Conservation (phyloP, 164 flowering plant species). For the Magnolia officinalis region DNA sequence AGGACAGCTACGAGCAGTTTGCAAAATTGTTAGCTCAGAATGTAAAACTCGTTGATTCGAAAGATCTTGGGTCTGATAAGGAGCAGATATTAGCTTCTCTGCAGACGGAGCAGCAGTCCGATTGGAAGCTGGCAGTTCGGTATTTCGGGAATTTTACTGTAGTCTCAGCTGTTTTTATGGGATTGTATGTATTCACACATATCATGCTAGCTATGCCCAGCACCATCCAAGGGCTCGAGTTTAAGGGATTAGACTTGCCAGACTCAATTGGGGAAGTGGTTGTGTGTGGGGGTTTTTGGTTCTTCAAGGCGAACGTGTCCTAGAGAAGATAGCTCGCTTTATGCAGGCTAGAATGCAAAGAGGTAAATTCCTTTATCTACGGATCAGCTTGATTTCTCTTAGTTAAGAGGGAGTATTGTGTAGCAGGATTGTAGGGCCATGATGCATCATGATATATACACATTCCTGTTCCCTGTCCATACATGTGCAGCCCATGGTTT, state of each 20-base stretch:
- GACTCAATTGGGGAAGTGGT: slow-evolving; percentile 91
- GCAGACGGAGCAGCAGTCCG: slow-evolving; percentile 71
- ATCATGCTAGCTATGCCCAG: slow-evolving; percentile 55
- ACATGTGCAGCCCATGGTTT: neutral
- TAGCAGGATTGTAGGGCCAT: neutral
- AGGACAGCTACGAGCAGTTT: slow-evolving; percentile 66
- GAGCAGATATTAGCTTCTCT: slow-evolving; percentile 77
- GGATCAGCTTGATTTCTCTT: neutral
- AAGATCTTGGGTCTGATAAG: slow-evolving; percentile 57
- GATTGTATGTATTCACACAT: slow-evolving; percentile 63
- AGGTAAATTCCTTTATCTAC: slow-evolving; percentile 34
- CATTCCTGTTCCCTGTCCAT: neutral
- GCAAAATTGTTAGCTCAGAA: slow-evolving; percentile 47
- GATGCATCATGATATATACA: neutral
- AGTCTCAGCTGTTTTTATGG: slow-evolving; percentile 56
- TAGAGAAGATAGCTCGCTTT: slow-evolving; percentile 69
- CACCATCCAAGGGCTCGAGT: slow-evolving; percentile 85
- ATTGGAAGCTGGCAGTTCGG: slow-evolving; percentile 71
- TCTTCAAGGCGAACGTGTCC: slow-evolving; percentile 74
- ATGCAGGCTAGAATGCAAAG: slow-evolving; percentile 79
- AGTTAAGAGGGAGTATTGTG: neutral
- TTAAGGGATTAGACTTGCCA: slow-evolving; percentile 90
- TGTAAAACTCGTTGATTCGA: slow-evolving; percentile 56
- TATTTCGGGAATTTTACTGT: slow-evolving; percentile 81
- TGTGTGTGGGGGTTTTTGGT: slow-evolving; percentile 69